Evolutionary conservation across 78 protist species (phyloP).

Genomic region (Creolimax fragrantissima): DNA sequence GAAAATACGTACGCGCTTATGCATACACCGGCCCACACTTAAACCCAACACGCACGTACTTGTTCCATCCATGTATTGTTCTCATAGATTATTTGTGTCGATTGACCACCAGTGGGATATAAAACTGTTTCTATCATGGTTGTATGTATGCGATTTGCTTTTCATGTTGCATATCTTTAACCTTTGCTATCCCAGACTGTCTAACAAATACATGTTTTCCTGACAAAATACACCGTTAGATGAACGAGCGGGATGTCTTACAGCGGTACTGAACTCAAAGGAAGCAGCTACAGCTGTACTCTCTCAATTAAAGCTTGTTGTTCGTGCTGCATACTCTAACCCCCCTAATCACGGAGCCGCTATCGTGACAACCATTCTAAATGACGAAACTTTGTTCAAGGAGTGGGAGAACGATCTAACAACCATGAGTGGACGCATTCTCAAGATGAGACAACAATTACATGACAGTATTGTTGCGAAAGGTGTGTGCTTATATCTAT

Average conservation of each 20-base stretch:
- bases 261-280: not conserved
- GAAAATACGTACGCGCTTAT: not conserved
- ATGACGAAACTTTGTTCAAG: conserved; percentile 34
- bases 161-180: too few species aligned
- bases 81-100: too few species aligned
- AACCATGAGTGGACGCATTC: conserved; percentile 82
- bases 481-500: not conserved
- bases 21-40: too few species aligned
- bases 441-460: conserved; percentile 65
- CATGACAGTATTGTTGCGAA: conserved; percentile 36
- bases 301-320: conserved; percentile 74
- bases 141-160: too few species aligned
- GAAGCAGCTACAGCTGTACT: conserved; percentile 45
- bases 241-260: conserved; percentile 64
- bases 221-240: too few species aligned
- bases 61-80: too few species aligned
- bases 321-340: conserved; percentile 86
- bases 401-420: conserved; percentile 35
- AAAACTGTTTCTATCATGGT: too few species aligned
- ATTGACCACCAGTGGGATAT: too few species aligned
- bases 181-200: too few species aligned
- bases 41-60: too few species aligned
- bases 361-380: conserved; percentile 71
- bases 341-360: conserved; percentile 96
- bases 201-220: too few species aligned